phyloP scores from a whole-genome alignment of 176 grass and related monocot species.

The Juncus inflexus region DNA sequence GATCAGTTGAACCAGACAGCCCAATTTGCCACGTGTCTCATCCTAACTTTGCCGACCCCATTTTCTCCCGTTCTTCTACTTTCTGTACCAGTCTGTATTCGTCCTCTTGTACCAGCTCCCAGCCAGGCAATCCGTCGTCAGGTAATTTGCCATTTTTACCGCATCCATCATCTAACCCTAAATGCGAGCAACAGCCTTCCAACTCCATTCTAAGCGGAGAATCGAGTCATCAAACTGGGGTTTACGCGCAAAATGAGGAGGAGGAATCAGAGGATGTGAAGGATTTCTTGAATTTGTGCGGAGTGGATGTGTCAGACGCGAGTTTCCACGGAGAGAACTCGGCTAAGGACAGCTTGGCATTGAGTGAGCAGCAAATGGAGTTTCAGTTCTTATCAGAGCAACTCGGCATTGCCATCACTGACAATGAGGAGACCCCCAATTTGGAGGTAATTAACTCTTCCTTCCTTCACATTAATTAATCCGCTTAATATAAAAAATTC shows the following conservation, averaged over 20 bases:
- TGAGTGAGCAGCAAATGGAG: slow-evolving; percentile 68
- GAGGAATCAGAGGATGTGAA: slow-evolving; percentile 40
- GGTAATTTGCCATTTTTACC: slow-evolving; percentile 65
- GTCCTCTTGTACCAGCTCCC: slow-evolving; percentile 27
- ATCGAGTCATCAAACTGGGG: slow-evolving; percentile 13
- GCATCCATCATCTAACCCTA: slow-evolving; percentile 40
- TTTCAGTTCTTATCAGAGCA: slow-evolving; percentile 76
- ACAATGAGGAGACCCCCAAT: slow-evolving; percentile 60
- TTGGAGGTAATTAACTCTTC: slow-evolving; percentile 62
- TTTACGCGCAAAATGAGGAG: slow-evolving; percentile 27
- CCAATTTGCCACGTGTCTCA: slow-evolving; percentile 36
- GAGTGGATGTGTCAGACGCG: slow-evolving; percentile 49
- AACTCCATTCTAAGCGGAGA: slow-evolving; percentile 41
- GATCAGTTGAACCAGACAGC: slow-evolving; percentile 37
- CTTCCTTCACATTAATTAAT: slow-evolving; percentile 1
- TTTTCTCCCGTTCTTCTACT: slow-evolving; percentile 51
- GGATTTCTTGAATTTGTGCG: slow-evolving; percentile 67
- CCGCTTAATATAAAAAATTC: background rate
- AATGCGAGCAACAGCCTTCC: slow-evolving; percentile 50
- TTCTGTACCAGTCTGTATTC: slow-evolving; percentile 72
- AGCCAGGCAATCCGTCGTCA: slow-evolving; percentile 29
- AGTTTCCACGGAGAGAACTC: slow-evolving; percentile 38
- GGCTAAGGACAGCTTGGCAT: slow-evolving; percentile 31
- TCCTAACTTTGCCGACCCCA: slow-evolving; percentile 21
- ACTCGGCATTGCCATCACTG: slow-evolving; percentile 61